Evolutionary conservation across 2,329 filamentous ascomycete genomes (phyloP).

Genomic region (Ceratocystis destructans): DNA sequence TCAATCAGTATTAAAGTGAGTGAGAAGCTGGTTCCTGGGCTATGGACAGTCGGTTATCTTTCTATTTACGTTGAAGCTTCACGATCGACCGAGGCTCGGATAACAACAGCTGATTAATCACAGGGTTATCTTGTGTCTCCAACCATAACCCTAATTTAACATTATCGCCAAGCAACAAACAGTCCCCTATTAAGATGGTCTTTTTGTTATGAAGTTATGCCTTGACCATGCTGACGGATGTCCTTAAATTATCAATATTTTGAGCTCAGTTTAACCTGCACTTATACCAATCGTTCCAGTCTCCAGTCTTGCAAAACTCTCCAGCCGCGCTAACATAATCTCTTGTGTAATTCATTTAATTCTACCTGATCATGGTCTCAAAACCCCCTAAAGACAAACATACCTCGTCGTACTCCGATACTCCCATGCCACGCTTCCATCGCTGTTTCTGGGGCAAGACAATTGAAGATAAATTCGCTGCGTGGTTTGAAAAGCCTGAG

Average conservation of each 20-base stretch:
- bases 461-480: slow-evolving; percentile 13
- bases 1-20: no score
- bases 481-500: slow-evolving; percentile 8
- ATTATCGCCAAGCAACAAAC: neutral
- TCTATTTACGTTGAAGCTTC: neutral
- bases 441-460: slow-evolving; percentile 10
- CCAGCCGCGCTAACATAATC: no score
- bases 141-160: neutral
- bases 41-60: neutral
- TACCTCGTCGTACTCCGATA: neutral
- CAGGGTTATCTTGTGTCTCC: neutral
- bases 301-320: no score
- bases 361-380: neutral
- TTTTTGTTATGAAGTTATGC: no score
- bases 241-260: no score
- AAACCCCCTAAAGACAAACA: neutral
- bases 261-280: no score
- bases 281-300: no score
- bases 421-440: neutral
- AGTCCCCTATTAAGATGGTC: neutral
- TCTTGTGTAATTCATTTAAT: no score
- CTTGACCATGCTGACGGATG: no score
- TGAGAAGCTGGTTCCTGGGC: neutral
- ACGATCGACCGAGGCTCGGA: slow-evolving; percentile 1
- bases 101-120: neutral